A percentile compares a stretch with the other conserved stretches of the same genome.
phyloP scores from a whole-genome alignment of 306 rosid species.

The Trifolium repens region DNA sequence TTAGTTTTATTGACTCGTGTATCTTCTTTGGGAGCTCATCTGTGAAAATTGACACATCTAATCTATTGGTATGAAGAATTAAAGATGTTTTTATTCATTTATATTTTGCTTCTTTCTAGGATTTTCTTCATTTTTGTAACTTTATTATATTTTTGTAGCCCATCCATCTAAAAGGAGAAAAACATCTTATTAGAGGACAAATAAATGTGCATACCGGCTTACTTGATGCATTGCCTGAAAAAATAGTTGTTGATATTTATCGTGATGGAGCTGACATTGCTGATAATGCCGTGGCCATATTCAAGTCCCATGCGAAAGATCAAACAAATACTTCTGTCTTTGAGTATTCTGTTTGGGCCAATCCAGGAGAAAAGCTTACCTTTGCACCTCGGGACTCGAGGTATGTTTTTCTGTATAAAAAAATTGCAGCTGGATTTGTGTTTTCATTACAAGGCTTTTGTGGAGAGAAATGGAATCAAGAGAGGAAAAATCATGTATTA shows the following conservation, averaged over 20 bases:
- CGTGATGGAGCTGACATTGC: slow-evolving; percentile 50
- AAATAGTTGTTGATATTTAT: slow-evolving; percentile 66
- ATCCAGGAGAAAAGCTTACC: slow-evolving; percentile 72
- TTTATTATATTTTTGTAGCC: slow-evolving; percentile 58
- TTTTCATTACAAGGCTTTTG: slow-evolving; percentile 24
- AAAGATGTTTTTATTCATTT: slow-evolving; percentile 15
- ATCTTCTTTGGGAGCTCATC: slow-evolving; percentile 90
- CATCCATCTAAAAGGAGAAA: slow-evolving; percentile 81
- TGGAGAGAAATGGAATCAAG: slow-evolving; percentile 25
- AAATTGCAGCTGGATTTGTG: slow-evolving; percentile 21
- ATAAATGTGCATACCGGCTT: slow-evolving; percentile 66
- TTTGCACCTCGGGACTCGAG: slow-evolving; percentile 85
- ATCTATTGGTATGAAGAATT: slow-evolving; percentile 60
- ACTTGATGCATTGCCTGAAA: slow-evolving; percentile 66
- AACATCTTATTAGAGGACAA: slow-evolving; percentile 82
- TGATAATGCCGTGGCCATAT: slow-evolving; percentile 57
- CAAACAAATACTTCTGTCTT: slow-evolving; percentile 54
- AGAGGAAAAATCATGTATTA: slow-evolving; percentile 7
- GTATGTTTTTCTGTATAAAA: slow-evolving; percentile 49
- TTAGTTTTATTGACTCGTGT: slow-evolving; percentile 78
- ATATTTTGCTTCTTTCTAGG: slow-evolving; percentile 13
- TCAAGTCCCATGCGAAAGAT: slow-evolving; percentile 55
- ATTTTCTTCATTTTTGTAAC: slow-evolving; percentile 10
- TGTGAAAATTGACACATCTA: slow-evolving; percentile 69
- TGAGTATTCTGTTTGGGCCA: slow-evolving; percentile 82